Base-by-base conservation (phyloP, 2,329 filamentous ascomycete genomes). In the Colletotrichum coccodes region DNA sequence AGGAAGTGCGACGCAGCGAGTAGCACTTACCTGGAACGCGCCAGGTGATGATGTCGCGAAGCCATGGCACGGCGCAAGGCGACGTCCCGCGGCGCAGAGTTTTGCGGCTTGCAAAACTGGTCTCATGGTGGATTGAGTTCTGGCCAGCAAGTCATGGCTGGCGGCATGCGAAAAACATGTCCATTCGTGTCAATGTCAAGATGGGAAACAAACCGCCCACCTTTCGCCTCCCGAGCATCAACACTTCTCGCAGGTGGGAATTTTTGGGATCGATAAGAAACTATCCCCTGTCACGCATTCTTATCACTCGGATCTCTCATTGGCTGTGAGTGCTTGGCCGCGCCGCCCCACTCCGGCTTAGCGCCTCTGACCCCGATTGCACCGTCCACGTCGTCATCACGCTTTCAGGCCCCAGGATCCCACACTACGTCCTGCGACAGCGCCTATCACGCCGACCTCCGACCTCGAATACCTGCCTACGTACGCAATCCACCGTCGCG, bases 231-330 rank as follows among this genome's bases (percentile, higher is more conserved):
- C 44, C 7, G n/a, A 18, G 40, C 54, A 64, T 52, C 47, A 14
- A 60, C 38, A 38, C 26, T 65, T 44, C 34, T 49, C 60, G 26
- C 40, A 28, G 18, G 32, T 28, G 53, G 47, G 58, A 70, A 71
- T 61, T 70, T 70, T 70, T 65, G 60, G 65, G 58, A 0, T n/a
- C 44, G 69, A 70, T 71, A 71, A 70, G 52, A 40, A n/a, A n/a
- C 2, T 12, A 12, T 36, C 36, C 61, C 64, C 52, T 64, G 44
- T 28, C 30, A 11, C 4, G 28, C 3, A 4, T 21, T 8, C 62
- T 69, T 69, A 66, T 69, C 66, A 23, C 0, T 30, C 26, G 16
- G 40, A 36, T 8, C 18, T 44, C n/a, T 47, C 30, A 60, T 69
- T 69, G 40, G 66, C 7, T 49, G 34, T 46, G 21, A 2, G 9